A percentile compares a stretch with the other conserved stretches of the same genome.
phyloP scores from a whole-genome alignment of 2,329 filamentous ascomycete genomes.

The Grosmannia huntii region DNA sequence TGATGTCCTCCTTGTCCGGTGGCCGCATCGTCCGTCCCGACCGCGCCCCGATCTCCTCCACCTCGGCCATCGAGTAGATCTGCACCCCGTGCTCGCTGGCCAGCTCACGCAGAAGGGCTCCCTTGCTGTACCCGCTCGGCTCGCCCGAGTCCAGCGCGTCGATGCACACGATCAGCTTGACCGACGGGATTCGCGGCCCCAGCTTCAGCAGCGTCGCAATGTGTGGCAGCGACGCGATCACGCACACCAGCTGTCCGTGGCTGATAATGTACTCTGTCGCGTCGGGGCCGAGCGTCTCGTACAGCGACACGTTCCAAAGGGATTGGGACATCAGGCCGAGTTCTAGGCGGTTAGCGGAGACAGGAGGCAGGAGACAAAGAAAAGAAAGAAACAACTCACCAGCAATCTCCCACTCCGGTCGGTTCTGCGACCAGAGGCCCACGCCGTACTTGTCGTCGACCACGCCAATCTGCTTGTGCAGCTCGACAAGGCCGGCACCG shows the following conservation, averaged over 20 bases:
- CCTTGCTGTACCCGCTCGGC: constrained; percentile 63
- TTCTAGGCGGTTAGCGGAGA: constrained; percentile 37
- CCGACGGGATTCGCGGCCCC: constrained; percentile 56
- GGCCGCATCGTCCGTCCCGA: constrained; percentile 58
- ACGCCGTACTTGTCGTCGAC: constrained; percentile 56
- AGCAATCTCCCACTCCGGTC: constrained; percentile 79
- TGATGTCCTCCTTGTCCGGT: constrained; percentile 60
- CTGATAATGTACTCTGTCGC: constrained; percentile 93
- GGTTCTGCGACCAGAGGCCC: constrained; percentile 77
- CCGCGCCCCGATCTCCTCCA: constrained; percentile 67
- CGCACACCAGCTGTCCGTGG: constrained; percentile 62
- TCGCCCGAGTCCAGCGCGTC: constrained; percentile 77
- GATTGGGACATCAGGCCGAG: constrained; percentile 77
- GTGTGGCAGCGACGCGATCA: constrained; percentile 69
- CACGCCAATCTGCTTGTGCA: constrained; percentile 63
- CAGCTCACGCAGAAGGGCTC: constrained; percentile 60
- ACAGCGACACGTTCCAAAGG: constrained; percentile 83
- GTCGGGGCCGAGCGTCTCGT: constrained; percentile 88
- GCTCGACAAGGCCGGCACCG: constrained; percentile 70
- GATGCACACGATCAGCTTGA: constrained; percentile 81
- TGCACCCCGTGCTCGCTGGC: constrained; percentile 62
- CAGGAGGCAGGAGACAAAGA: background rate
- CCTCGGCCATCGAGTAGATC: constrained; percentile 66
- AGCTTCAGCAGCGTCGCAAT: constrained; percentile 73
- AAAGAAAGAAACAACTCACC: constrained; percentile 29